phyloP scores from a whole-genome alignment of 2,329 filamentous ascomycete species.

The Penicillium aurantiogriseum region DNA sequence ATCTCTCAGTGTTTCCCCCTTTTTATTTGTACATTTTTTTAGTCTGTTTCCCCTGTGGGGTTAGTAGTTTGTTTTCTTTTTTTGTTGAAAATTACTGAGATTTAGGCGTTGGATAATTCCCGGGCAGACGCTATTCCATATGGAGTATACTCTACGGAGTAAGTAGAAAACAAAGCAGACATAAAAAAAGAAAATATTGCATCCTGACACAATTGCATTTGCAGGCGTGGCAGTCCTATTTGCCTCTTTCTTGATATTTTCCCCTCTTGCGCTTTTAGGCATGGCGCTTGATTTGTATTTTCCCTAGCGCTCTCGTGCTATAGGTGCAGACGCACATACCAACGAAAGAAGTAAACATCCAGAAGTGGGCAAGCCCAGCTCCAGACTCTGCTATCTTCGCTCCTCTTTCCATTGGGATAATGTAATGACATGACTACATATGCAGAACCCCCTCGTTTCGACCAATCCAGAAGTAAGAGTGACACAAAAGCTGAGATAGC shows the following conservation, averaged over 20 bases:
- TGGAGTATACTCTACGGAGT: not conserved
- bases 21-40: not conserved
- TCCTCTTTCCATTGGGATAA: not conserved
- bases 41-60: not conserved
- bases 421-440: not conserved
- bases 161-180: not conserved
- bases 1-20: not conserved
- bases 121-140: not conserved
- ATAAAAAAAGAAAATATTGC: conserved; percentile 3
- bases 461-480: not conserved
- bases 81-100: not conserved
- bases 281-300: not conserved
- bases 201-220: conserved; percentile 6
- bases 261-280: not conserved
- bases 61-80: not conserved
- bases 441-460: not conserved
- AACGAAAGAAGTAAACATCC: not conserved
- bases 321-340: not conserved
- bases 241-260: not conserved
- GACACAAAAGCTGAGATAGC: not conserved
- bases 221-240: not conserved
- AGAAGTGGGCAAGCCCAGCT: not conserved
- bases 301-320: not conserved
- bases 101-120: conserved; percentile 1
- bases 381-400: not conserved